Evolutionary conservation across 306 rosid genomes (phyloP).

Genomic region (Lathyrus tuberosus): DNA sequence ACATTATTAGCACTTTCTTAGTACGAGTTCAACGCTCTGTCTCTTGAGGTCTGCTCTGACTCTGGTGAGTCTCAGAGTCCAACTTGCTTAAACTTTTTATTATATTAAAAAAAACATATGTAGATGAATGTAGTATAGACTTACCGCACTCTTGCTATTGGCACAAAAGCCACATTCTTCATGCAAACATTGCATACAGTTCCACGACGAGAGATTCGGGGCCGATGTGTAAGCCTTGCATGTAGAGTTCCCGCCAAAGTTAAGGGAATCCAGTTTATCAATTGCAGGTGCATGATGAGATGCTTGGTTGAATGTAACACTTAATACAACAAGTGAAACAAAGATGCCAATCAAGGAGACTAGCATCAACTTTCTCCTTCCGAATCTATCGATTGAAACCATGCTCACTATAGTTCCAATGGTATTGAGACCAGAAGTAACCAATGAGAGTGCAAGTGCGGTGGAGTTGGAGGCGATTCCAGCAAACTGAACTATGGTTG

Average conservation of each 20-base stretch:
- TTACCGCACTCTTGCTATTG: slow-evolving; percentile 46
- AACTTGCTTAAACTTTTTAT: not conserved
- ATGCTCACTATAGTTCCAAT: slow-evolving; percentile 71
- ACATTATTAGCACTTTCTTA: not conserved
- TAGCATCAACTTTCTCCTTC: slow-evolving; percentile 73
- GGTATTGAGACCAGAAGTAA: slow-evolving; percentile 72
- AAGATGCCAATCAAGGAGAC: slow-evolving; percentile 67
- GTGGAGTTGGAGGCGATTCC: slow-evolving; percentile 78
- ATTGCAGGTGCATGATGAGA: slow-evolving; percentile 60
- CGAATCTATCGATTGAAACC: slow-evolving; percentile 62
- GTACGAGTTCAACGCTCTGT: not conserved
- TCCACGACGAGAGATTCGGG: slow-evolving; percentile 58
- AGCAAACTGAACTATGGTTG: slow-evolving; percentile 80
- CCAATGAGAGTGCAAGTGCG: slow-evolving; percentile 76
- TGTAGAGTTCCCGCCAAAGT: slow-evolving; percentile 67
- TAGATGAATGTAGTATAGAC: slow-evolving; percentile 17
- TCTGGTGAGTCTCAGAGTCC: not conserved
- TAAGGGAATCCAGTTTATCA: slow-evolving; percentile 49
- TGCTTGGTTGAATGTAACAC: slow-evolving; percentile 57
- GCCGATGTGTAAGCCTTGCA: slow-evolving; percentile 55
- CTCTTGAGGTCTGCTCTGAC: not conserved
- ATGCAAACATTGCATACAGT: slow-evolving; percentile 76
- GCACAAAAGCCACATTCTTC: slow-evolving; percentile 69
- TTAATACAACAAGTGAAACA: slow-evolving; percentile 51
- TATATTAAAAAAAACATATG: not conserved